A percentile compares a stretch with the other conserved stretches of the same genome.
Conservation (phyloP, 139 green algal genomes). For the Asterochloris erici region DNA sequence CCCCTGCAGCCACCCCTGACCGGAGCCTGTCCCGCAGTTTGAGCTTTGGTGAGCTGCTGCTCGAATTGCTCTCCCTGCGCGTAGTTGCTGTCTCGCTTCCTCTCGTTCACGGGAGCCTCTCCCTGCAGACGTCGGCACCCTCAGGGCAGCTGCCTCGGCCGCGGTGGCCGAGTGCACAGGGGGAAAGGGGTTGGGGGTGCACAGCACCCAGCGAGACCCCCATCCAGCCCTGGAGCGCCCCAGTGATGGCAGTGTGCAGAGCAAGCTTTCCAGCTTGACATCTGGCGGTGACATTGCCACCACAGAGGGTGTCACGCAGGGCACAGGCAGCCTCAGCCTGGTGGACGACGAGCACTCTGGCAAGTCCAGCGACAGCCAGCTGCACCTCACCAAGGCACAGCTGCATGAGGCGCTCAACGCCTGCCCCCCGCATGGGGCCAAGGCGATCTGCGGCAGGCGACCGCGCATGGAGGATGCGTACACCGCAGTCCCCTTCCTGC, state of each 20-base stretch:
- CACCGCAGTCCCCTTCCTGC: conserved; percentile 57
- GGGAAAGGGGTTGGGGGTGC: not conserved
- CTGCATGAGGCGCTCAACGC: conserved; percentile 8
- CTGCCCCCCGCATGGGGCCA: conserved; percentile 63
- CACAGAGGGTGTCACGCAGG: not conserved
- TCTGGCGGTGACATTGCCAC: not conserved
- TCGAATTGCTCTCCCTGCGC: too few species aligned
- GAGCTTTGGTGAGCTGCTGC: too few species aligned
- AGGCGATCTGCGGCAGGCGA: conserved; percentile 61
- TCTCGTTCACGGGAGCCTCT: too few species aligned
- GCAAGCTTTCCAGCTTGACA: not conserved
- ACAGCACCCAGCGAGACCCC: not conserved
- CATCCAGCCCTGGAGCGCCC: not conserved
- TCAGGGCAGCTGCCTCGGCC: conserved; percentile 18
- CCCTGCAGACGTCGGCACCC: conserved; percentile 9
- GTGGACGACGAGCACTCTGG: not conserved
- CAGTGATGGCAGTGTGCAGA: not conserved
- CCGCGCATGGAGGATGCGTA: conserved; percentile 73
- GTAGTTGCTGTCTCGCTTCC: too few species aligned
- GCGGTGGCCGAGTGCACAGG: conserved; percentile 24
- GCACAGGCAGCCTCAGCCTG: not conserved
- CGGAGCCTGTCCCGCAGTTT: too few species aligned
- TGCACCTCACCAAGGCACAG: not conserved
- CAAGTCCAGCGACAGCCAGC: not conserved
- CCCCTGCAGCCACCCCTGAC: too few species aligned